These are phyloP conservation scores for Aspergillus indologenus DNA, from an alignment of 495 filamentous ascomycete genomes.

Conservation along the genomic window DNA sequence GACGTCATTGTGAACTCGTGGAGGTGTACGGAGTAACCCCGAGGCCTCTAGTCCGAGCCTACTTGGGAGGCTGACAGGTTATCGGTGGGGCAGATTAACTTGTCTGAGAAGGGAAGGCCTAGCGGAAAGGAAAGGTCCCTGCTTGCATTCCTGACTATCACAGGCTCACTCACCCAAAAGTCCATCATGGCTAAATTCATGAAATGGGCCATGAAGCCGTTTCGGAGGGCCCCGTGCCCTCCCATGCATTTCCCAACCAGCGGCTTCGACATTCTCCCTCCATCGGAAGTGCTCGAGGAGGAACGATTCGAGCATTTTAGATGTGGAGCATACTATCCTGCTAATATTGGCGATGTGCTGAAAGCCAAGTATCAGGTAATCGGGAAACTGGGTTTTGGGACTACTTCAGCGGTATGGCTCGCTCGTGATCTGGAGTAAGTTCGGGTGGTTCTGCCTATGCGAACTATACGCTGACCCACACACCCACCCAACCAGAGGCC, in stretches of 20 bases:
- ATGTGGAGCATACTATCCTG: constrained; percentile 47
- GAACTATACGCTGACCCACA: constrained; percentile 5
- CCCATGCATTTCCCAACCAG: too few species aligned
- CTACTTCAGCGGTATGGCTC: constrained; percentile 54
- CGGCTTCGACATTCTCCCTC: too few species aligned
- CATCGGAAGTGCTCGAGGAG: constrained; percentile 39
- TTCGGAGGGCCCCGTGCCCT: too few species aligned
- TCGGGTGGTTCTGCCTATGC: constrained; percentile 19
- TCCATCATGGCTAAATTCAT: too few species aligned
- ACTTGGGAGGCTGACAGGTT: not conserved
- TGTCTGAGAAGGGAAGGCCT: too few species aligned
- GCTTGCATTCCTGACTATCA: too few species aligned
- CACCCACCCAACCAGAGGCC: constrained; percentile 25
- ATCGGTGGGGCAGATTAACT: not conserved
- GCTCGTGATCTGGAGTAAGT: constrained; percentile 49
- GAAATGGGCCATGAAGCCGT: too few species aligned
- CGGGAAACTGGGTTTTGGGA: constrained; percentile 56
- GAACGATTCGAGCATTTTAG: constrained; percentile 44
- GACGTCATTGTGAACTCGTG: not conserved
- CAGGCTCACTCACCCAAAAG: too few species aligned
- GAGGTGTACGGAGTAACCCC: too few species aligned
- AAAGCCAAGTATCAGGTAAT: constrained; percentile 50
- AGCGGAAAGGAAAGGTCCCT: too few species aligned
- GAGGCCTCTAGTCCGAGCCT: not conserved
- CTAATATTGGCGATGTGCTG: constrained; percentile 49